Evolutionary conservation across 2,329 filamentous ascomycete species (phyloP).

Genomic region (Curvularia eragrostidis): DNA sequence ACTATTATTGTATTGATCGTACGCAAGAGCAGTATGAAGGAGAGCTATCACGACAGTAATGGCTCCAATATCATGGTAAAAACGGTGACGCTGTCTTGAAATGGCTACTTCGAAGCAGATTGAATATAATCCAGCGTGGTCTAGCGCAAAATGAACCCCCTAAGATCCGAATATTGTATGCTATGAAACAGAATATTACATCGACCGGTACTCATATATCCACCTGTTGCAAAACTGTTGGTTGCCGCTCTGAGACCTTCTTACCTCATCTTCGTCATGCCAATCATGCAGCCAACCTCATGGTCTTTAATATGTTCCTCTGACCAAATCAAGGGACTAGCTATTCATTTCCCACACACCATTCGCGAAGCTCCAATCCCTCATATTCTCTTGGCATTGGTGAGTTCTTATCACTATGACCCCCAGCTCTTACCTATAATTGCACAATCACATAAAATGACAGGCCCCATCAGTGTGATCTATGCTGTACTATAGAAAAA

Average conservation of each 20-base stretch:
- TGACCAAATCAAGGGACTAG: conserved; percentile 5
- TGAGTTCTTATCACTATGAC: no score
- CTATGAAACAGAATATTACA: conserved; percentile 8
- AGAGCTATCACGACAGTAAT: conserved; percentile 27
- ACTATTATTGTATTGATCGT: conserved; percentile 36
- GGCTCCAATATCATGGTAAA: conserved; percentile 24
- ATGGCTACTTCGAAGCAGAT: neutral
- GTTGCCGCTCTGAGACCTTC: neutral
- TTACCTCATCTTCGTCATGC: conserved; percentile 6
- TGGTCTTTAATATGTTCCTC: conserved; percentile 6
- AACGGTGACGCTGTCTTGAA: neutral
- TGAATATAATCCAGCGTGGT: neutral
- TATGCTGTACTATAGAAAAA: no score
- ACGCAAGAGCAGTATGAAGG: conserved; percentile 32
- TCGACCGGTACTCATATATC: neutral
- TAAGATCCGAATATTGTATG: conserved; percentile 10
- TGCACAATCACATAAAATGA: no score
- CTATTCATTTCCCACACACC: conserved; percentile 6
- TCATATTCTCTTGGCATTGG: conserved; percentile 14
- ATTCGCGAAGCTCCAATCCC: conserved; percentile 28
- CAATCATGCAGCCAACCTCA: conserved; percentile 8
- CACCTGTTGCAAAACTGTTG: conserved; percentile 16
- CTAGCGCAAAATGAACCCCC: conserved; percentile 3
- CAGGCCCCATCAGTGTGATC: no score
- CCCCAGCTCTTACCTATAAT: no score